These are phyloP conservation scores for Trypanosoma boissoni DNA, from an alignment of 208 protist genomes.

Conservation along the genomic window DNA sequence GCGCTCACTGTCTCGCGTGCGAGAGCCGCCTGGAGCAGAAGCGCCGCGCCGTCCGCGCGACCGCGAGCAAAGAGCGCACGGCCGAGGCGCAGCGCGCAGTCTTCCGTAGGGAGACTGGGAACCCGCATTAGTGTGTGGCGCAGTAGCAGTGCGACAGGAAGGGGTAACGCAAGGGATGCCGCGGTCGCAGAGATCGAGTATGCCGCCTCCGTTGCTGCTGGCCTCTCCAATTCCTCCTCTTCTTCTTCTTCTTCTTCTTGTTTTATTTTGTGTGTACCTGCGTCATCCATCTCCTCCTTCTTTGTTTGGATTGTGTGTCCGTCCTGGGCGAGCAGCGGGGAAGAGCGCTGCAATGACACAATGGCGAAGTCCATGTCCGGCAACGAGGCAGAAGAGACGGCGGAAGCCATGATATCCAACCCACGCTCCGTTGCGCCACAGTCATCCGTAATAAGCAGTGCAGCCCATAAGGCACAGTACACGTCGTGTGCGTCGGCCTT, in stretches of 20 bases:
- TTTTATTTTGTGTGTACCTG: background rate
- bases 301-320: background rate
- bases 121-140: slow-evolving; percentile 12
- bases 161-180: slow-evolving; percentile 22
- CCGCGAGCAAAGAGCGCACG: slow-evolving; percentile 27
- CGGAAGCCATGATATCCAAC: background rate
- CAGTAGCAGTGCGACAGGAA: slow-evolving; percentile 16
- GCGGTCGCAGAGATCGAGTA: background rate
- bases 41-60: slow-evolving; percentile 23
- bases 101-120: too few species aligned
- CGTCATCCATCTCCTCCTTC: background rate
- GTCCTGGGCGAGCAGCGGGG: too few species aligned
- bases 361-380: too few species aligned
- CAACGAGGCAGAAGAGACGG: too few species aligned
- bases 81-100: slow-evolving; percentile 34
- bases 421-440: slow-evolving; percentile 2
- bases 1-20: background rate
- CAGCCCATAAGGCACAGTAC: slow-evolving; percentile 53
- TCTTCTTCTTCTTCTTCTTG: slow-evolving; percentile 33
- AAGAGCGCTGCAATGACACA: too few species aligned
- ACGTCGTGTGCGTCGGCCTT: slow-evolving; percentile 24
- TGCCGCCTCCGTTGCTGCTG: slow-evolving; percentile 2
- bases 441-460: slow-evolving; percentile 39
- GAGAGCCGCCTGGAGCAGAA: slow-evolving; percentile 23
- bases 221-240: slow-evolving; percentile 27